These are phyloP conservation scores for Quercus wislizeni DNA, from an alignment of 306 rosid genomes.

Conservation along the genomic window DNA sequence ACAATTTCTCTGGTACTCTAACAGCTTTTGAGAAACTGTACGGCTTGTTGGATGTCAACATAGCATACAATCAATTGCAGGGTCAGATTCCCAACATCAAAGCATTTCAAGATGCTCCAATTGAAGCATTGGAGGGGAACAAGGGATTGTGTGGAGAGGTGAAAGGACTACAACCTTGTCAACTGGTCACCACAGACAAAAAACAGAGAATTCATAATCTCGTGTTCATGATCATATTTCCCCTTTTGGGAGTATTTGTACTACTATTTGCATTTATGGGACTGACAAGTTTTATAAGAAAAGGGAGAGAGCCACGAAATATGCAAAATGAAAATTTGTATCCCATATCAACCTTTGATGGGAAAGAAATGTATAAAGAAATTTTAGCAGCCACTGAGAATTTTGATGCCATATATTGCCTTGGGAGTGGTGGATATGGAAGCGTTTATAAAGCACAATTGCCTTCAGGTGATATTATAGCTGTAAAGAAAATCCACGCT, in stretches of 20 bases:
- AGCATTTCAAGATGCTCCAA: conserved; percentile 3
- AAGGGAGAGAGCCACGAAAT: neutral
- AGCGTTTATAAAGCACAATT: conserved; percentile 19
- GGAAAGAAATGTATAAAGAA: conserved; percentile 14
- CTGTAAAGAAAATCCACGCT: conserved; percentile 12
- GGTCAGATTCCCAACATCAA: conserved; percentile 18
- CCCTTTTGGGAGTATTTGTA: neutral
- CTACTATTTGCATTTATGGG: neutral
- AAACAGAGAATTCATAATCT: neutral
- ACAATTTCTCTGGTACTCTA: conserved; percentile 14
- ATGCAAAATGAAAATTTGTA: neutral
- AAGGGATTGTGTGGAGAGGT: conserved; percentile 11
- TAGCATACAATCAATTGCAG: conserved; percentile 15
- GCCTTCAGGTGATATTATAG: neutral
- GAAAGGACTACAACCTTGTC: conserved; percentile 16
- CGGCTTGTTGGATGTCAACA: conserved; percentile 1
- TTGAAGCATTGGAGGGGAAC: conserved; percentile 4
- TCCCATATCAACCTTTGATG: conserved; percentile 1
- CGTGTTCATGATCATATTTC: neutral
- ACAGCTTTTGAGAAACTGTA: neutral
- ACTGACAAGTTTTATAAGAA: neutral
- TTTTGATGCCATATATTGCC: conserved; percentile 21
- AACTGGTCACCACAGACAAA: neutral
- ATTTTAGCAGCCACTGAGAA: conserved; percentile 20
- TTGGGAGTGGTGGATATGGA: conserved; percentile 30